Evolutionary conservation across 169 alveolate species (phyloP).

Genomic region (Amoebophrya sp.): DNA sequence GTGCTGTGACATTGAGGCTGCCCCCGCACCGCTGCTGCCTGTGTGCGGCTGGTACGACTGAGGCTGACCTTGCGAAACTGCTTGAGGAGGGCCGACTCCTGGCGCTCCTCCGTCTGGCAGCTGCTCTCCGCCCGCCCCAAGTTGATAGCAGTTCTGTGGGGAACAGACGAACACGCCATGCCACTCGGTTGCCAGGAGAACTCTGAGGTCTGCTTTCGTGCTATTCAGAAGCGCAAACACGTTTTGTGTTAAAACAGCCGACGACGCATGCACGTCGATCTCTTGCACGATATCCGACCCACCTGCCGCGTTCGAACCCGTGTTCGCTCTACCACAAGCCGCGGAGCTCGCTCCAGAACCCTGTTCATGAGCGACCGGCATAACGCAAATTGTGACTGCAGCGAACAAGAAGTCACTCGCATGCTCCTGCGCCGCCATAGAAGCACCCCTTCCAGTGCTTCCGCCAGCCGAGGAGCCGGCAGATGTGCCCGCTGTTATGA

Average conservation of each 20-base stretch:
- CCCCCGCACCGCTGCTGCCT: no score
- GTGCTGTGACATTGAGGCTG: no score
- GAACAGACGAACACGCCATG: neutral
- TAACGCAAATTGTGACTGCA: neutral
- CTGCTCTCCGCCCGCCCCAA: neutral
- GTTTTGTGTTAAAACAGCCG: neutral
- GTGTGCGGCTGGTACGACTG: no score
- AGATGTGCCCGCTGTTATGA: no score
- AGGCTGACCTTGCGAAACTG: neutral
- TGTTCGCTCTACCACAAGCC: neutral
- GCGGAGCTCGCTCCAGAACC: neutral
- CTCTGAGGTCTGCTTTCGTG: neutral
- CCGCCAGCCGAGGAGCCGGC: no score
- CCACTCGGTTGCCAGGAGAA: neutral
- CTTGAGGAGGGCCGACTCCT: neutral
- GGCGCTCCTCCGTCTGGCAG: neutral
- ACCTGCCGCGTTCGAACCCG: neutral
- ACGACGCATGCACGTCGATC: neutral
- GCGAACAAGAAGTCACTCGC: neutral
- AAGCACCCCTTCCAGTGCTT: no score
- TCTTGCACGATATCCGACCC: neutral
- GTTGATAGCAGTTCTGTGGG: neutral
- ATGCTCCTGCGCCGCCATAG: no score
- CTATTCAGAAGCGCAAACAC: neutral
- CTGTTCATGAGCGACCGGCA: neutral